Base-by-base conservation (phyloP, 2,329 filamentous ascomycete genomes). In the Monilinia vaccinii-corymbosi region DNA sequence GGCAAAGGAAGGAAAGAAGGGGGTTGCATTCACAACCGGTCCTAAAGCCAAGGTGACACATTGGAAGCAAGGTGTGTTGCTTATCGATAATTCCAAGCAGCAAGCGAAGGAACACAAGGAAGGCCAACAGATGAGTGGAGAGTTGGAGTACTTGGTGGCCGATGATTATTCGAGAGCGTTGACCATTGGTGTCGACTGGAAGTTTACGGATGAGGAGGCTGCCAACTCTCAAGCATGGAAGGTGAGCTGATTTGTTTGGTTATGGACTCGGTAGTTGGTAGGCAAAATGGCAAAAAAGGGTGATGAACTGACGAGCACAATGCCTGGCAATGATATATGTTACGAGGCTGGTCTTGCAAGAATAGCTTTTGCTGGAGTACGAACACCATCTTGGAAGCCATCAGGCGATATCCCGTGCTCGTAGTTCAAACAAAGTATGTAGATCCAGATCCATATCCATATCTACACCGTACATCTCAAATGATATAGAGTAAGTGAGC, bases 21-120 rank as follows among this genome's bases (percentile, higher is more conserved):
- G 86, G 55, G 80, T 91, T n/a, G 87, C 89, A 0, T 96, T 97
- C 73, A 95, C 91, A 9, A 97, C 92, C 1, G 90, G 91, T 0
- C 92, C 92, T 0, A 78, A 80, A 65, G 84, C 83, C 21, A 84
- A 82, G 58, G 81, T 86, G 63, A 97, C 93, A 9, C 93, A 97
- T 74, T 97, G 93, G 93, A 88, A 87, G 73, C 91, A 96, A 71
- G 89, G 87, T 1, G 76, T 96, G 28, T 77, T 93, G 62, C 75
- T 95, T 56, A 81, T 87, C 62, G 84, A 90, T 40, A 70, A 71
- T 52, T 66, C 63, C 6, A 78, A 81, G 45, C 76, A 82, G 58
- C 71, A 76, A 14, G 68, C 76, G 32, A 69, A 72, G 44, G 71
- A 75, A 44, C 67, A 81, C 63, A 81, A 81, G 66, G 78, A 78